Percentiles rank a stretch among this genome's conserved stretches.
Conservation (phyloP, 805 yeast genomes). For the Suhomyces kilbournensis region DNA sequence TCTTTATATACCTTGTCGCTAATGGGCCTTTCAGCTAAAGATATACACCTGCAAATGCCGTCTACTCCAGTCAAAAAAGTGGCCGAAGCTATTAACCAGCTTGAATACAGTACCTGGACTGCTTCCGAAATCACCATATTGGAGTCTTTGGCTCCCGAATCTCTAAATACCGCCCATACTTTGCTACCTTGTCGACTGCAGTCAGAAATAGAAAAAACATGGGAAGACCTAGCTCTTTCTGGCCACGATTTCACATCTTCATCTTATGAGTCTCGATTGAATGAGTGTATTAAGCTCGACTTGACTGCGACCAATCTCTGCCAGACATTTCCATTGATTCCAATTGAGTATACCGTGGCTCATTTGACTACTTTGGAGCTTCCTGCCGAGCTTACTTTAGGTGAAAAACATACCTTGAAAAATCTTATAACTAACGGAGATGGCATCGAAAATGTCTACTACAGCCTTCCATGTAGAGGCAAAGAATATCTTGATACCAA, state of each 20-base stretch:
- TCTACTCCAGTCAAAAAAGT: neutral
- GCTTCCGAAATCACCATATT: conserved; percentile 2
- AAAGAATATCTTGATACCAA: conserved; percentile 18
- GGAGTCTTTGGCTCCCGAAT: neutral
- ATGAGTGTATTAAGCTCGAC: conserved; percentile 2
- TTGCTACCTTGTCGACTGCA: neutral
- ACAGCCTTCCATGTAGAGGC: conserved; percentile 25
- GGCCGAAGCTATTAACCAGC: neutral
- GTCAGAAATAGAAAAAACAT: neutral
- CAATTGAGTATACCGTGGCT: conserved; percentile 7
- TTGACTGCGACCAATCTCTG: conserved; percentile 1
- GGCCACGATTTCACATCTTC: neutral
- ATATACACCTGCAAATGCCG: neutral
- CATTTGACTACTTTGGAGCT: neutral
- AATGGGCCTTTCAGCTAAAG: neutral
- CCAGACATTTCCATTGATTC: neutral
- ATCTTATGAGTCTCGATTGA: neutral
- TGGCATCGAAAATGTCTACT: conserved; percentile 12
- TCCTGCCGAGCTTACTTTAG: conserved; percentile 18
- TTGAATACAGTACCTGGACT: conserved; percentile 3
- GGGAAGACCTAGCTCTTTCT: neutral
- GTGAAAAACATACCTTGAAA: conserved; percentile 22
- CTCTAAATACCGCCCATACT: neutral
- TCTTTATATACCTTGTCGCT: neutral
- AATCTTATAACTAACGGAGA: conserved; percentile 11